Percentiles rank a stretch among this genome's conserved stretches.
Evolutionary conservation across 768 basidiomycete genomes (phyloP).

Genomic region (Rhodotorula babjevae): DNA sequence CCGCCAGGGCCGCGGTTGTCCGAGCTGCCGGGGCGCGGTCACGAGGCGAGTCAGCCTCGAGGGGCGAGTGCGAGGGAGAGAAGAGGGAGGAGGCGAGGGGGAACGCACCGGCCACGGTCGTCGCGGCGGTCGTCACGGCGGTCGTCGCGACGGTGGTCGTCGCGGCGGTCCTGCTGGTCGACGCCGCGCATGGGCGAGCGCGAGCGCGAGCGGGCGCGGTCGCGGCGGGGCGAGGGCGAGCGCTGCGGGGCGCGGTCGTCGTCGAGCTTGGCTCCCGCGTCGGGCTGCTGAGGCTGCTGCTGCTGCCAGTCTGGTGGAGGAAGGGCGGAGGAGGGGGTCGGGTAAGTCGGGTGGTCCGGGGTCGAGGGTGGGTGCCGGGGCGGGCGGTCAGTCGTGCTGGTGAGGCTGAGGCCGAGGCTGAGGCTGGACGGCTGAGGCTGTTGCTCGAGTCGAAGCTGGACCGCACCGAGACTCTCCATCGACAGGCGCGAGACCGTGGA

Average conservation of each 20-base stretch:
- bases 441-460: too few species aligned
- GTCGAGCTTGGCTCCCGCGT: not conserved
- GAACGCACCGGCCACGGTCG: constrained; percentile 26
- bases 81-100: not conserved
- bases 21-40: not conserved
- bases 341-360: not conserved
- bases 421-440: too few species aligned
- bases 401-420: too few species aligned
- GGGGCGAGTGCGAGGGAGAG: too few species aligned
- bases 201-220: constrained; percentile 25
- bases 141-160: constrained; percentile 22
- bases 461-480: too few species aligned
- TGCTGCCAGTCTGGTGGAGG: not conserved
- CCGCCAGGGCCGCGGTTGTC: not conserved
- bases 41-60: not conserved
- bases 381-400: not conserved
- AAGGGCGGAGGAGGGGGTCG: not conserved
- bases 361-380: too few species aligned
- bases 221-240: constrained; percentile 29
- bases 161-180: constrained; percentile 10
- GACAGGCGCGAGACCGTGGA: too few species aligned
- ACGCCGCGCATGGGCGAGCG: constrained; percentile 31
- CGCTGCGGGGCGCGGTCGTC: constrained; percentile 12
- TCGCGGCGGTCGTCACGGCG: constrained; percentile 8
- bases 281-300: too few species aligned